Base-by-base conservation (phyloP, 75 land plant genomes). In the Sequoia sempervirens region DNA sequence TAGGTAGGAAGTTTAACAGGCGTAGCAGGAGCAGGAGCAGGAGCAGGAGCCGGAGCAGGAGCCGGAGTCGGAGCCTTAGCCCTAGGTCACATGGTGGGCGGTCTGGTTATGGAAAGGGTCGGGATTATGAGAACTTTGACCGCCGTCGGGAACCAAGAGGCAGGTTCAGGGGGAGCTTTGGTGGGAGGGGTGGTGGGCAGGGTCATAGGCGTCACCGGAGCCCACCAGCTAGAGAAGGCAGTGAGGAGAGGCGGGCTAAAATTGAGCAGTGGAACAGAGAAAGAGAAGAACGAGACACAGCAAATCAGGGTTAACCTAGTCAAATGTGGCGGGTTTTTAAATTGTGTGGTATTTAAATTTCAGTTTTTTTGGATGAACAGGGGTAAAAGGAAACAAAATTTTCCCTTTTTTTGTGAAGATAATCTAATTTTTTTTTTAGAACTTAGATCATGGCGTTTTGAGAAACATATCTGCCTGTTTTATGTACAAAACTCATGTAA, bases 181-280 rank as follows among this genome's bases (percentile, higher is more conserved):
- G 52, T 43, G 82, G 83, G 41, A 87, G 92, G 76, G 73, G 72
- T 3, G n/a, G 80, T 4, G 87, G 89, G 52, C 80, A 83, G n/a
- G 88, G 92, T 84, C 90, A 87, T 26, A 87, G 88, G 70, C 80
- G 88, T 14, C 73, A 73, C 40, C 82, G 91, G 76, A 93, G 91
- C 43, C 92, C 91, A 1, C 91, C 91, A 0, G 85, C 86, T 23
- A 93, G 98, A 82, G 98, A 93, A 85, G 92, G 96, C 20, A 96
- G 98, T 86, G 98, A 89, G 82, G 96, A 95, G 66, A 81, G 97
- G 3, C 83, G 97, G 68, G 97, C 97, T 0, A 89, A 83, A 74
- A 93, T 95, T 81, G 98, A 94, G 81, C 93, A 92, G 80, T 96
- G 98, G 98, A 96, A 94, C 53, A 85, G 94, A 87, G 97, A 95